These are phyloP conservation scores for Vitis hybrid DNA, from an alignment of 177 flowering plant species.

Conservation along the genomic window DNA sequence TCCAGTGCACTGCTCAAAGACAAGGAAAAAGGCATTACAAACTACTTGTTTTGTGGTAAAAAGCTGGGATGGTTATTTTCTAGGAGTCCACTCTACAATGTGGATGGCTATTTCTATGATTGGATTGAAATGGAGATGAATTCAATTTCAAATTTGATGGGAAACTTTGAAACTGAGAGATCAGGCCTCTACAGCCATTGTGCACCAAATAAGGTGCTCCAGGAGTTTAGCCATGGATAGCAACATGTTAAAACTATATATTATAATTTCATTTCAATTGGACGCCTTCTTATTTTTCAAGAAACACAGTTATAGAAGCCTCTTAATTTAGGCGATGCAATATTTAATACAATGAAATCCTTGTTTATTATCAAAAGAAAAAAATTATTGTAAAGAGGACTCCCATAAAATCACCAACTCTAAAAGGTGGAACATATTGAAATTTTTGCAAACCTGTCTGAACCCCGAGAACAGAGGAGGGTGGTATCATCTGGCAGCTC, in stretches of 20 bases:
- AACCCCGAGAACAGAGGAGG: constrained; percentile 78
- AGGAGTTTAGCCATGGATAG: too few species aligned
- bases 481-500: constrained; percentile 89
- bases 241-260: too few species aligned
- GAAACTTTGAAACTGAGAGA: not conserved
- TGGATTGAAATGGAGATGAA: constrained; percentile 1
- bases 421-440: not conserved
- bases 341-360: too few species aligned
- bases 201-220: too few species aligned
- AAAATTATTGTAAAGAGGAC: too few species aligned
- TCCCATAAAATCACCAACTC: too few species aligned
- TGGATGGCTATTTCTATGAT: not conserved
- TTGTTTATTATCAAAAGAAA: too few species aligned
- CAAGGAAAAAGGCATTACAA: constrained; percentile 7
- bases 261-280: too few species aligned
- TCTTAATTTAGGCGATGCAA: too few species aligned
- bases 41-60: not conserved
- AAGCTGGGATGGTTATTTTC: not conserved
- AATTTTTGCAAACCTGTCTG: constrained; percentile 71
- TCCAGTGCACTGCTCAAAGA: constrained; percentile 80
- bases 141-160: not conserved
- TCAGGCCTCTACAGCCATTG: too few species aligned
- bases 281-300: too few species aligned
- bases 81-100: constrained; percentile 1
- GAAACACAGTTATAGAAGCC: too few species aligned